These are phyloP conservation scores for Coemansia sp. DNA, from an alignment of 192 early-diverging fungal genomes.

Conservation along the genomic window DNA sequence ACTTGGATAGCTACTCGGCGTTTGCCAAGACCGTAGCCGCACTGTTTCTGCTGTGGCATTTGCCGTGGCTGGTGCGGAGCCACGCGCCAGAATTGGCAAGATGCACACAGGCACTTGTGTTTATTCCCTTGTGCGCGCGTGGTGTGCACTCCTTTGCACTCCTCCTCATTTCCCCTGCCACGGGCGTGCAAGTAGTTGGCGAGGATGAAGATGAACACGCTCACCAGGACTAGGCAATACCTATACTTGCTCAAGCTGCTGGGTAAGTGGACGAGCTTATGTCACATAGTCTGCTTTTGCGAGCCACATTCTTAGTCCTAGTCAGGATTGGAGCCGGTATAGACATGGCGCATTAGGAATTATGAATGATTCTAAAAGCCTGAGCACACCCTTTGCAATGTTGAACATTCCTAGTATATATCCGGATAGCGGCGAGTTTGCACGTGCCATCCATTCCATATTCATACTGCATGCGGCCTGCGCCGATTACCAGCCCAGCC, in stretches of 20 bases:
- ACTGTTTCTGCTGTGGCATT: slow-evolving; percentile 13
- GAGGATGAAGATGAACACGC: background rate
- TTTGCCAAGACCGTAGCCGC: slow-evolving; percentile 11
- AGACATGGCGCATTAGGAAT: background rate
- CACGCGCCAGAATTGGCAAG: slow-evolving; percentile 10
- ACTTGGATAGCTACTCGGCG: slow-evolving; percentile 10
- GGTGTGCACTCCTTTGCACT: slow-evolving; percentile 24
- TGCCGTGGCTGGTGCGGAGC: slow-evolving; percentile 30
- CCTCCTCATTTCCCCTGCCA: slow-evolving; percentile 17
- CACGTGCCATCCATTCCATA: background rate
- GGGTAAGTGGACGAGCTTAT: too few species aligned
- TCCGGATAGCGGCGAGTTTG: background rate
- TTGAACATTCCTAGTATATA: background rate
- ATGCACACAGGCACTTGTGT: slow-evolving; percentile 11
- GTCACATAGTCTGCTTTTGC: too few species aligned
- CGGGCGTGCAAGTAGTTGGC: slow-evolving; percentile 15
- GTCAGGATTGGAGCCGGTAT: too few species aligned
- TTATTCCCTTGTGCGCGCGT: slow-evolving; percentile 17
- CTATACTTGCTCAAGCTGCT: background rate
- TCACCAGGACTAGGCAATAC: slow-evolving; percentile 10
- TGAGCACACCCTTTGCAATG: background rate
- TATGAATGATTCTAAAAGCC: background rate
- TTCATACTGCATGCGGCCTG: background rate
- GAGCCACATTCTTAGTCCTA: too few species aligned
- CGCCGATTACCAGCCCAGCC: background rate